A percentile compares a stretch with the other conserved stretches of the same genome.
Conservation (phyloP, 805 yeast species). For the Brettanomyces sp. region DNA sequence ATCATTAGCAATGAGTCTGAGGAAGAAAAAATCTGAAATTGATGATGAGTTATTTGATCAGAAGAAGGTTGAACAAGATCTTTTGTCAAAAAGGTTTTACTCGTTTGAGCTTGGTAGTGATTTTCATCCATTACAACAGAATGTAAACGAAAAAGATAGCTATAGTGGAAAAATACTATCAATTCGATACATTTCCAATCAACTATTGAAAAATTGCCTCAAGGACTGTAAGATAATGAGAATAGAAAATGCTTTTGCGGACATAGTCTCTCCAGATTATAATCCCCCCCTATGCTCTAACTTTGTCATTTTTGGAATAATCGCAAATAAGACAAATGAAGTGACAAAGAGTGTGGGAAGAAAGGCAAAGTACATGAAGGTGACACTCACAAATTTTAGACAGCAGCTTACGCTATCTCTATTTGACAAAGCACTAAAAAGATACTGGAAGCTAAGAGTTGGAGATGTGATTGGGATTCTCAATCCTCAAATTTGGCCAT, state of each 20-base stretch:
- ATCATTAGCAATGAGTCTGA: conserved; percentile 9
- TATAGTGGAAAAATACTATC: conserved; percentile 34
- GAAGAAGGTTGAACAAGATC: conserved; percentile 13
- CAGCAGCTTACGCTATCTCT: conserved; percentile 51
- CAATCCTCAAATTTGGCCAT: conserved; percentile 57
- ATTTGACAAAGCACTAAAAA: conserved; percentile 58
- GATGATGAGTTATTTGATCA: conserved; percentile 14
- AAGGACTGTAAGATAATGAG: conserved; percentile 45
- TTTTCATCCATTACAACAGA: conserved; percentile 15
- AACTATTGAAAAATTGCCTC: conserved; percentile 29
- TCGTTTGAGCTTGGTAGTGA: conserved; percentile 25
- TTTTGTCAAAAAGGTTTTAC: conserved; percentile 29
- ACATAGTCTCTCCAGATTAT: conserved; percentile 60
- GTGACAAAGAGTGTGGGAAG: conserved; percentile 31
- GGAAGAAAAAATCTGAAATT: conserved; percentile 5
- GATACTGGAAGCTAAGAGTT: conserved; percentile 60
- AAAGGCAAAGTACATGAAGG: conserved; percentile 43
- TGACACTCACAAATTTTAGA: conserved; percentile 62
- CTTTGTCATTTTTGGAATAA: conserved; percentile 72
- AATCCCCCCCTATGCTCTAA: conserved; percentile 62
- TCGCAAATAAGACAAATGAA: conserved; percentile 48
- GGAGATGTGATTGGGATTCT: conserved; percentile 71
- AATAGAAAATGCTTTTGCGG: conserved; percentile 50
- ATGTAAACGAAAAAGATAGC: conserved; percentile 35
- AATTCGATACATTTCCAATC: conserved; percentile 36